Base-by-base conservation (phyloP, 345 rosid genomes). In the Citropsis articulata region DNA sequence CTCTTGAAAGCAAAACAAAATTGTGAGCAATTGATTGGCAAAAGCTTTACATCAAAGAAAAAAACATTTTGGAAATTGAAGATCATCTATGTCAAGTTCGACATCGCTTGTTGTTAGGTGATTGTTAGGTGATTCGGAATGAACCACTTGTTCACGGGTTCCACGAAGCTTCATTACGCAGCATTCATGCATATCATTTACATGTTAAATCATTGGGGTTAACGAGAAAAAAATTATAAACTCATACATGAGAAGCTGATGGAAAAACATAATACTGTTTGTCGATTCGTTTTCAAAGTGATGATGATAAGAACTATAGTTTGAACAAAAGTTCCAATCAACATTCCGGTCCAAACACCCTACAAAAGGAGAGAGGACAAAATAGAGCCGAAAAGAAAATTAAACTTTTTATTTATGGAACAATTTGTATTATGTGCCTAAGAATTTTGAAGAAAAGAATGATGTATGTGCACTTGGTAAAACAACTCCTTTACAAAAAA, bases 291-390 rank as follows among this genome's bases (percentile, higher is more conserved):
- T 77, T 81, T 86, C 72, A 66, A 75, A 55, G 93, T 92, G 69
- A 91, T 86, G 1, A 85, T 73, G 36, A 82, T 45, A n/a, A 94
- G 90, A n/a, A 83, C 85, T 9, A 91, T 13, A 28, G 97, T 92
- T 81, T 94, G 98, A 61, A 80, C 84, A 9, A 91, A 84, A 60
- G 91, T 80, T 61, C 95, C 97, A 10, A 94, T 65, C 77, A 92
- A 77, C 98, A 94, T 92, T 50, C 98, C 95, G 1, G 86, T 78
- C 98, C 97, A 92, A 66, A 94, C 91, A 69, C 98, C 95, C 98
- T 90, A 53, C 74, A 78, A 62, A 53, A 68, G 40, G 55, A 19
- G 38, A 21, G 25, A 10, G 2, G 22, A 18, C 4, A 53, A 53
- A 18, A 53, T 16, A 5, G 56, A 16, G 56, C 22, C 9, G 4